Percentiles rank a stretch among this genome's conserved stretches.
These are phyloP conservation scores for Oryza brachyantha DNA, from an alignment of 176 grass and related monocot genomes.

Conservation along the genomic window DNA sequence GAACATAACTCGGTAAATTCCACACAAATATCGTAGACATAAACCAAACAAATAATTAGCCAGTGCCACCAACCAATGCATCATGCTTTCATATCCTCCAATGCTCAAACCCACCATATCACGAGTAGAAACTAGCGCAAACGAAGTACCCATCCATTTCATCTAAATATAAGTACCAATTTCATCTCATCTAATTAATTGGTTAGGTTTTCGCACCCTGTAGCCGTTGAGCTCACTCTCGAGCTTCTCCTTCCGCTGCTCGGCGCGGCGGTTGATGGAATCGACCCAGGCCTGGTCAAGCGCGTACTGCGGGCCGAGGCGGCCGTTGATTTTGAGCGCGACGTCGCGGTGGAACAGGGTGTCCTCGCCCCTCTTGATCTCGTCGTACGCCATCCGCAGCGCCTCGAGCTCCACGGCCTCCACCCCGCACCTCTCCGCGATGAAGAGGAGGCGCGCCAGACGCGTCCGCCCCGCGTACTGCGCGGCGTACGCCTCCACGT, in stretches of 20 bases:
- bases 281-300: conserved; percentile 71
- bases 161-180: too few relatives aligned
- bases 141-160: background rate
- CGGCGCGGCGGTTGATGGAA: conserved; percentile 51
- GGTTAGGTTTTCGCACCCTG: conserved; percentile 45
- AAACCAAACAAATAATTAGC: background rate
- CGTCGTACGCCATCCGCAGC: conserved; percentile 85
- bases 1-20: background rate
- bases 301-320: conserved; percentile 48
- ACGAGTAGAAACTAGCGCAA: background rate
- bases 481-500: conserved; percentile 90
- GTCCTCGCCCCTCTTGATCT: conserved; percentile 71
- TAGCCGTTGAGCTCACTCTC: conserved; percentile 93
- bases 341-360: conserved; percentile 56
- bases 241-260: conserved; percentile 80
- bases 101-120: background rate
- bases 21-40: background rate
- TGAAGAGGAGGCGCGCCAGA: conserved; percentile 65
- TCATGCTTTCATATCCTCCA: background rate
- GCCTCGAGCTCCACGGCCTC: conserved; percentile 73
- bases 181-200: background rate
- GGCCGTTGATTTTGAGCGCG: conserved; percentile 42
- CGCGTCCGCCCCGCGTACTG: conserved; percentile 80
- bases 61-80: background rate
- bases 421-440: conserved; percentile 62